Evolutionary conservation across 192 early-diverging fungal species (phyloP).

Genomic region (Linnemannia zychae): DNA sequence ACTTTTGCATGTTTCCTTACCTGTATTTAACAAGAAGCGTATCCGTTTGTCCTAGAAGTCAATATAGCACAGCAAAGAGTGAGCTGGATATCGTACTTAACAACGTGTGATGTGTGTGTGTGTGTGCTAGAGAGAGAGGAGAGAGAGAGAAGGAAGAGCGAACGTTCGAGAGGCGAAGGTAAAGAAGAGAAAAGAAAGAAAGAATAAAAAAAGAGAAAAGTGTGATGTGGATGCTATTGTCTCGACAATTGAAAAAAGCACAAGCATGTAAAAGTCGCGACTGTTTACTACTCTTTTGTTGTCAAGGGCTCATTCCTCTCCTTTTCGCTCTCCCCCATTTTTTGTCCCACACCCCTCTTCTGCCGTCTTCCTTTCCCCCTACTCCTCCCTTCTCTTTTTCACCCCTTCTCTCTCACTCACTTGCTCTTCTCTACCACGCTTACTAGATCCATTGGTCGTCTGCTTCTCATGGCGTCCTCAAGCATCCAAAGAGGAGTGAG

Average conservation of each 20-base stretch:
- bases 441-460: background rate
- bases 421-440: background rate
- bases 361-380: background rate
- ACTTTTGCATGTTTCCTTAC: too few species aligned
- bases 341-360: constrained; percentile 7
- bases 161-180: background rate
- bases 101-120: too few species aligned
- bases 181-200: background rate
- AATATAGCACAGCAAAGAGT: too few species aligned
- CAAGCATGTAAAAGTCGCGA: background rate
- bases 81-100: too few species aligned
- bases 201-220: background rate
- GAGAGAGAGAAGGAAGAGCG: too few species aligned
- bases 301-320: background rate
- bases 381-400: too few species aligned
- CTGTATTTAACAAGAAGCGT: too few species aligned
- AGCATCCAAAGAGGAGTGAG: background rate
- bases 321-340: background rate
- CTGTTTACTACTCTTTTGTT: background rate
- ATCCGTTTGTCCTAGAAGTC: too few species aligned
- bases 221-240: background rate
- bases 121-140: background rate
- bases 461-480: background rate
- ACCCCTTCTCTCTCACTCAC: background rate
- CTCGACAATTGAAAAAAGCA: background rate